Evolutionary conservation across 495 filamentous ascomycete genomes (phyloP), one percentile per base, ranked within the genome.

Genomic region (Aspergillus ellipticus): DNA sequence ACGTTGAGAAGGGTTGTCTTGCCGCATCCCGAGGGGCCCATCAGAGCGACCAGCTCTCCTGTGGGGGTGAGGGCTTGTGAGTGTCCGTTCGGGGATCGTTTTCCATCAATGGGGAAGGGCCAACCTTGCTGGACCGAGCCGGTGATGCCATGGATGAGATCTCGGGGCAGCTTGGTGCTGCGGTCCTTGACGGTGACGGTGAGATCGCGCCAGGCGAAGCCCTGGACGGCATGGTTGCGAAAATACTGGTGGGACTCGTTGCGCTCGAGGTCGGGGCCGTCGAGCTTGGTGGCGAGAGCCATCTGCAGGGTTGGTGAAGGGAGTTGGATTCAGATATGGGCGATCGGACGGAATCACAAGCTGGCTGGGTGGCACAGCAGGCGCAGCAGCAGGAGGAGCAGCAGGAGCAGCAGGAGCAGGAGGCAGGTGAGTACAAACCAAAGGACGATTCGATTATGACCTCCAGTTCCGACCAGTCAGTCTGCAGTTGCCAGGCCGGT

Each of bases 1-100:
- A 85, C 79, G 63, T 90, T 89, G 19, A 93, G 78, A 5, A 92
- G 78, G 0, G 87, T 91, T 1, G 89, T 90, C 63, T 93, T 93
- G 46, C 89, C 89, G 55, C 78, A 85, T 45, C 88, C 87, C 21
- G 82, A 86, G 0, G 87, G 87, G 39, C 89, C 89, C 86, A 92
- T 90, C 10, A 92, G 60, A 19, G 89, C 89, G 53, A 87, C 74
- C 42, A 92, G 69, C 59, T 91, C 85, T 35, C 89, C 89, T 84
- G 59, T 21, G 39, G 37, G 50, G 60, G 43, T 49, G 22, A 45
- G 22, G 42, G 5, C 42, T 26, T 58, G 35, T 15, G 35, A 15
- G 11, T 35, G 33, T 35, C 35, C 13, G 13, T 39, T 15, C 13
- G 35, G 35, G 5, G 3, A 28, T n/a, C 45, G n/a, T 16, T 10